Conservation (phyloP, 495 filamentous ascomycete genomes). For the Clavariopsis aquatica region DNA sequence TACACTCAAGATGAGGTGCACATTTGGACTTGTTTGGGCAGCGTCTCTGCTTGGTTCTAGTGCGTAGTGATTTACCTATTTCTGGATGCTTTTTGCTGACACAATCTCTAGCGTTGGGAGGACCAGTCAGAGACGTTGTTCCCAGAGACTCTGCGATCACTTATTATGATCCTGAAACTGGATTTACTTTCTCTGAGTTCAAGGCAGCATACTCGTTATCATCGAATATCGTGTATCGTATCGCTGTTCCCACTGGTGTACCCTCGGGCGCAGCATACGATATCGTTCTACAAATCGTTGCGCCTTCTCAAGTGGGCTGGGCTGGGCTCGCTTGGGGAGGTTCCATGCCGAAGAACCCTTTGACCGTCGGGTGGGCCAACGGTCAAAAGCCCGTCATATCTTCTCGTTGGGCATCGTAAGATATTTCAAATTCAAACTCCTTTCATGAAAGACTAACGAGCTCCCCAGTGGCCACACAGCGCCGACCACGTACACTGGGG, state of each 20-base stretch:
- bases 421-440: not conserved
- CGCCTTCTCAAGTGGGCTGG: constrained; percentile 49
- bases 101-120: constrained; percentile 4
- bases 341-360: constrained; percentile 53
- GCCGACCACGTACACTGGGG: constrained; percentile 25
- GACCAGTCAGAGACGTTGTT: not conserved
- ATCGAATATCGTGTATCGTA: constrained; percentile 45
- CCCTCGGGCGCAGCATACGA: constrained; percentile 48
- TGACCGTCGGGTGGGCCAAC: constrained; percentile 52
- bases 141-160: not conserved
- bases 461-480: constrained; percentile 20
- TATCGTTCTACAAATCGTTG: constrained; percentile 52
- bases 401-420: constrained; percentile 52
- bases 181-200: constrained; percentile 52
- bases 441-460: not conserved
- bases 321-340: constrained; percentile 54
- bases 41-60: constrained; percentile 18
- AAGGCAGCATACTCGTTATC: constrained; percentile 46
- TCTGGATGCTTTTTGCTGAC: not conserved
- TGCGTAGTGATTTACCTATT: not conserved
- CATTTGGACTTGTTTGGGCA: constrained; percentile 14
- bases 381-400: constrained; percentile 46
- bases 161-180: constrained; percentile 50
- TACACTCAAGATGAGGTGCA: constrained; percentile 25
- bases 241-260: constrained; percentile 52